Evolutionary conservation across 2,329 filamentous ascomycete genomes (phyloP).

Genomic region (Aureobasidium leucospermi): DNA sequence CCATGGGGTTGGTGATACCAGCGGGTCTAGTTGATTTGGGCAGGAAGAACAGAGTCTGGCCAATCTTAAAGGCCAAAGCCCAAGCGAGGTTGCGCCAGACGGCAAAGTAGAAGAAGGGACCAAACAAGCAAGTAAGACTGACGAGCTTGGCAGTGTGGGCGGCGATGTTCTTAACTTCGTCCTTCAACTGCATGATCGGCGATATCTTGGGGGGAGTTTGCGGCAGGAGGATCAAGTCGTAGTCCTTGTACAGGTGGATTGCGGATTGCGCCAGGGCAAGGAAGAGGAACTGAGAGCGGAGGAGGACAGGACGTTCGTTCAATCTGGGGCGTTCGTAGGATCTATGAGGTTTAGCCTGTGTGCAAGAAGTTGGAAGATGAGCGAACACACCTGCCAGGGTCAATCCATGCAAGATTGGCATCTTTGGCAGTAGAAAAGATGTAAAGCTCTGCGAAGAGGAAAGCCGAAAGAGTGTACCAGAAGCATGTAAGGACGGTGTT

Average conservation of each 20-base stretch:
- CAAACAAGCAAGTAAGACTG: conserved; percentile 19
- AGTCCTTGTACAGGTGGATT: conserved; percentile 64
- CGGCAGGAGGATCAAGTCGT: conserved; percentile 57
- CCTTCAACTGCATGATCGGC: not conserved
- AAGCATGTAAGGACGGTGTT: conserved; percentile 62
- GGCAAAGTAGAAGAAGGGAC: conserved; percentile 50
- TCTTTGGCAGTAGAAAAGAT: conserved; percentile 59
- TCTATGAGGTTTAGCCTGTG: conserved; percentile 21
- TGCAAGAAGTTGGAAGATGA: not conserved
- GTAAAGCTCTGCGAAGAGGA: conserved; percentile 73
- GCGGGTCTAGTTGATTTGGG: conserved; percentile 57
- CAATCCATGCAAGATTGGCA: conserved; percentile 65
- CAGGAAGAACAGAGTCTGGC: conserved; percentile 67
- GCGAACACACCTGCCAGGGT: conserved; percentile 53
- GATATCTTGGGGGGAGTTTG: not conserved
- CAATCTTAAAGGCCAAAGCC: conserved; percentile 61
- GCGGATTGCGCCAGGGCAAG: conserved; percentile 64
- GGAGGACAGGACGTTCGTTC: conserved; percentile 80
- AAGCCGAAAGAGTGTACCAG: conserved; percentile 72
- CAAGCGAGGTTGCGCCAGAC: conserved; percentile 59
- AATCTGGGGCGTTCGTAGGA: conserved; percentile 62
- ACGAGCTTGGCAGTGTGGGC: conserved; percentile 2
- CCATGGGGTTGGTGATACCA: conserved; percentile 51
- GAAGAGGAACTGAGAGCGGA: conserved; percentile 62
- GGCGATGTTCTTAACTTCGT: not conserved